phyloP scores from a whole-genome alignment of 2,329 filamentous ascomycete species.

The Zymoseptoria tritici region DNA sequence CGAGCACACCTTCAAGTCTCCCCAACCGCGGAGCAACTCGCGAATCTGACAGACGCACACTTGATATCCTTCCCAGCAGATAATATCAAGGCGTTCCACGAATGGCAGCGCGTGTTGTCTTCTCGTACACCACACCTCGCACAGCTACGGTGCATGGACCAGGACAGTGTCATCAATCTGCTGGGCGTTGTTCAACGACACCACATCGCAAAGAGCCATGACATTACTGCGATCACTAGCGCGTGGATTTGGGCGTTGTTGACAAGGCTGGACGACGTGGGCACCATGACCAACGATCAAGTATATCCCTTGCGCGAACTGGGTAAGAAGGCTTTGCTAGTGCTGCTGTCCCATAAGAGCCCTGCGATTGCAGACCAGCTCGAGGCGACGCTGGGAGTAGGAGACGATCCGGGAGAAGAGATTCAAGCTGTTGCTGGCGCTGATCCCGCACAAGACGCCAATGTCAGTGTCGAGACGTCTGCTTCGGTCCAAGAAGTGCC shows the following conservation, averaged over 20 bases:
- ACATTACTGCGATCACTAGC: conserved; percentile 60
- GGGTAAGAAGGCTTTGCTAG: conserved; percentile 58
- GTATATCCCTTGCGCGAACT: conserved; percentile 71
- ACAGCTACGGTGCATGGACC: conserved; percentile 50
- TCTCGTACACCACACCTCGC: conserved; percentile 41
- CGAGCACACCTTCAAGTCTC: conserved; percentile 52
- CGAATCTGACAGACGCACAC: conserved; percentile 48
- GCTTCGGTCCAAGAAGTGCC: not conserved
- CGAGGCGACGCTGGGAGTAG: conserved; percentile 12
- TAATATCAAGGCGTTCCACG: conserved; percentile 46
- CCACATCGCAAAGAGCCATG: conserved; percentile 54
- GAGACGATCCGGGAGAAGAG: not conserved
- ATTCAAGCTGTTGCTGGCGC: conserved; percentile 12
- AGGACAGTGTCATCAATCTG: conserved; percentile 58
- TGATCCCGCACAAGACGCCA: not conserved
- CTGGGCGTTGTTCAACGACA: conserved; percentile 53
- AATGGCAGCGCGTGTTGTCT: conserved; percentile 44
- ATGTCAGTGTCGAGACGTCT: not conserved
- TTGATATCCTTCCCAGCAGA: conserved; percentile 47
- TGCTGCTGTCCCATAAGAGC: conserved; percentile 23
- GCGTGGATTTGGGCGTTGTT: conserved; percentile 82
- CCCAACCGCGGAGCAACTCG: conserved; percentile 48
- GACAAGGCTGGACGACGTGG: conserved; percentile 59
- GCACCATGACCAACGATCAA: conserved; percentile 67
- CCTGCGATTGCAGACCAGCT: conserved; percentile 22